Percentiles rank a stretch among this genome's conserved stretches.
Conservation (phyloP, 176 grass and related monocot genomes). For the Carex pumila region DNA sequence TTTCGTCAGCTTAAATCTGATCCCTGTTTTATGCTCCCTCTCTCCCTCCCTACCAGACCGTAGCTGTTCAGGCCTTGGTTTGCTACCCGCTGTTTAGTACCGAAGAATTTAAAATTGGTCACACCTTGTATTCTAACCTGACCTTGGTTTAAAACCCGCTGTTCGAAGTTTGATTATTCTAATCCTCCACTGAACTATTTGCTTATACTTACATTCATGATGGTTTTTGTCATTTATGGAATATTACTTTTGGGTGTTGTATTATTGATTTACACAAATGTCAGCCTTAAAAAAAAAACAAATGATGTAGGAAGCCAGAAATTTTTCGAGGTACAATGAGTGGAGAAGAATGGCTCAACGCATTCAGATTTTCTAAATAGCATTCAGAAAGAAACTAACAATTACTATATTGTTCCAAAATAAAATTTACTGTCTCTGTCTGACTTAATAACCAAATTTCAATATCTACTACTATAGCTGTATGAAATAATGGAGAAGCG, state of each 20-base stretch:
- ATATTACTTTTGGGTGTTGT: not conserved
- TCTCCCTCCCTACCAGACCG: not conserved
- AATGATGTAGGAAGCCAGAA: not conserved
- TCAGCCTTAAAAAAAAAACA: not conserved
- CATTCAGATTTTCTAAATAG: not conserved
- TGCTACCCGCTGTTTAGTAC: not conserved
- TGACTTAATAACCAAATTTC: conserved; percentile 8
- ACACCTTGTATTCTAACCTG: not conserved
- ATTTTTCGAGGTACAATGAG: not conserved
- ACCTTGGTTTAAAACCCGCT: not conserved
- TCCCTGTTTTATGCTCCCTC: not conserved
- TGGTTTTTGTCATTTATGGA: not conserved
- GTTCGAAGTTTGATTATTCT: not conserved
- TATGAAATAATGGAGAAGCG: conserved; percentile 71
- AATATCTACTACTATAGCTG: conserved; percentile 29
- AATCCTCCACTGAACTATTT: not conserved
- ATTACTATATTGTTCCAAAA: not conserved
- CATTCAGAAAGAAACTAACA: not conserved
- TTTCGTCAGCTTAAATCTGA: not conserved
- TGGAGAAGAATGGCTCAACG: too few species aligned
- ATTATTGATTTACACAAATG: not conserved
- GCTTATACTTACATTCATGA: not conserved
- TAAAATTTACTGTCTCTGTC: not conserved
- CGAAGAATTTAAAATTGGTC: not conserved
- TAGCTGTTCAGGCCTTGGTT: not conserved